These are phyloP conservation scores for Cotoneaster glaucophyllus DNA, from an alignment of 306 rosid species.

Conservation along the genomic window DNA sequence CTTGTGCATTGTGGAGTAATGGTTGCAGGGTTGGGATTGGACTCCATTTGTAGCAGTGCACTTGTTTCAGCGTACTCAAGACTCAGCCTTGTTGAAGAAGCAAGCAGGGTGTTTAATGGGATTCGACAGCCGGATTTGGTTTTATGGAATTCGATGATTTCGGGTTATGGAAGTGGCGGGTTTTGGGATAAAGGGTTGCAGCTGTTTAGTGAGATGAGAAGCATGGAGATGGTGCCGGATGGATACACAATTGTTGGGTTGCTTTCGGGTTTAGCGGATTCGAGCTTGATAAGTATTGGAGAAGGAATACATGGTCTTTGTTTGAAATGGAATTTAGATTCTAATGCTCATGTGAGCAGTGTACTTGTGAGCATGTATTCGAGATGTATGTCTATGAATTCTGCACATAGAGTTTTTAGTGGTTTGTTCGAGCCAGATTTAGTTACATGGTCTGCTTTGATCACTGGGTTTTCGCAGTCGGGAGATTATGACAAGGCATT, in stretches of 20 bases:
- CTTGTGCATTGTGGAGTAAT: conserved; percentile 29
- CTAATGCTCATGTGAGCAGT: conserved; percentile 58
- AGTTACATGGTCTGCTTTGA: conserved; percentile 80
- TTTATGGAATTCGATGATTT: conserved; percentile 77
- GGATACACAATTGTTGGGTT: conserved; percentile 71
- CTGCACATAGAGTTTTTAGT: conserved; percentile 53
- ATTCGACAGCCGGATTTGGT: conserved; percentile 62
- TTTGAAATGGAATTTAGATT: conserved; percentile 49
- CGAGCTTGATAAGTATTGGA: conserved; percentile 46
- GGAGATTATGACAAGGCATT: conserved; percentile 52
- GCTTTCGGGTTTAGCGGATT: conserved; percentile 45
- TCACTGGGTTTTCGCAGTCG: conserved; percentile 62
- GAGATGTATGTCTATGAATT: conserved; percentile 58
- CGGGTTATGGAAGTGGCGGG: conserved; percentile 54
- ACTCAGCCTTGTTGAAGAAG: conserved; percentile 55
- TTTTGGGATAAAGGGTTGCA: conserved; percentile 50
- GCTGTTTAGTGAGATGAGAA: conserved; percentile 52
- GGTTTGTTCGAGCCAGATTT: conserved; percentile 62
- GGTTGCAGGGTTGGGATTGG: conserved; percentile 33
- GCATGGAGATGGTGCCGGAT: conserved; percentile 48
- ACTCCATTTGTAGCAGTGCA: conserved; percentile 40
- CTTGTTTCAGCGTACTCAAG: conserved; percentile 65
- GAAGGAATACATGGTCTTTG: conserved; percentile 62
- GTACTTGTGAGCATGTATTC: conserved; percentile 77
- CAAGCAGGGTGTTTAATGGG: conserved; percentile 50